Base-by-base conservation (phyloP, 2,329 filamentous ascomycete genomes). In the Myriosclerotinia scirpicola region DNA sequence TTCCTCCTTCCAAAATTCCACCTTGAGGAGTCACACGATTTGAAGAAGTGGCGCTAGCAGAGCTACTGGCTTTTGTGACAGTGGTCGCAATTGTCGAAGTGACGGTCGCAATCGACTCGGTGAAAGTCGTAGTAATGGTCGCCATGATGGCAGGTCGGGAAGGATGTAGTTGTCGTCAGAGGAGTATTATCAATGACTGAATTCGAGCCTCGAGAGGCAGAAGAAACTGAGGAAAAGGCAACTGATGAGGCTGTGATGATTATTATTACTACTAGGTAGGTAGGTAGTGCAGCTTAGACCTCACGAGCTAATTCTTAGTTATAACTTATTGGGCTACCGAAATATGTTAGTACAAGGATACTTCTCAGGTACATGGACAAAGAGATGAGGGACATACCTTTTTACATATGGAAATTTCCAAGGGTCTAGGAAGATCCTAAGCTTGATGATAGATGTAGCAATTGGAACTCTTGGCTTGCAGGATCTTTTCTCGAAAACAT, bases 1-100 rank as follows among this genome's bases (percentile, higher is more conserved):
- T 87, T 42, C 81, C 78, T 42, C 85, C 85, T 72, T 90, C 87
- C 36, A 91, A 78, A 65, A 90, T 83, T 67, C 88, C 88, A 62
- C 83, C 87, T 76, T 90, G 88, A 74, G 78, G 72, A 22, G 69
- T 60, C 20, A 67, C 73, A 36, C 71, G 72, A 48, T 67, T 44
- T 44, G 67, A 54, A 6, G 70, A 54, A 26, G 68, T 48, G 14
- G 71, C 46, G 20, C 69, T 69, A 22, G 71, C 58, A 46, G 71
- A 61, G 14, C 69, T 65, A 60, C 69, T 66, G n/a, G 67, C 68
- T 36, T 17, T 58, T 14, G 38, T 55, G 26, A 67, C 38, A 26
- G 60, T 15, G 11, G 50, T 48, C 40, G 64, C 64, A 44, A 66
- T 26, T 36, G 48, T 42, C 38, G 56, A 9, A 22, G 44, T 59